Evolutionary conservation across 2,329 filamentous ascomycete genomes (phyloP).

Genomic region (Aspergillus carbonarius): DNA sequence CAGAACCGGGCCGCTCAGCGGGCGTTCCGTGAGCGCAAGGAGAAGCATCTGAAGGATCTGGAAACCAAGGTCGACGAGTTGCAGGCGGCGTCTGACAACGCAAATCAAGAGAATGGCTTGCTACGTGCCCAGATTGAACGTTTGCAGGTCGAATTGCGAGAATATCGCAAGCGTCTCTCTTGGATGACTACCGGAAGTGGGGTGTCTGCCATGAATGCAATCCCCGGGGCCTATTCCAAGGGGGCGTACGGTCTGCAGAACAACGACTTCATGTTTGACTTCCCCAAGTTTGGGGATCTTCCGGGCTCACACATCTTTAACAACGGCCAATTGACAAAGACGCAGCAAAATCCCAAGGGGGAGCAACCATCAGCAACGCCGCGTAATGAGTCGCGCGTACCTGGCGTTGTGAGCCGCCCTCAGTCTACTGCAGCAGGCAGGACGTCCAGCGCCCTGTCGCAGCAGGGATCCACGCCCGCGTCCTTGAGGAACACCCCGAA

Average conservation of each 20-base stretch:
- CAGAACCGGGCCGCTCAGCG: conserved; percentile 91
- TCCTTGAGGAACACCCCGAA: conserved; percentile 7
- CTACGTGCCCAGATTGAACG: conserved; percentile 86
- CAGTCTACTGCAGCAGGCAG: conserved; percentile 6
- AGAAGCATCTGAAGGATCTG: conserved; percentile 64
- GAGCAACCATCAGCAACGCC: conserved; percentile 22
- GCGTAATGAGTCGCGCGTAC: conserved; percentile 22
- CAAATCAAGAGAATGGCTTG: conserved; percentile 80
- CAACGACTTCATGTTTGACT: conserved; percentile 91
- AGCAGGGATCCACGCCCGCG: conserved; percentile 18
- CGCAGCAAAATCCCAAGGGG: conserved; percentile 31
- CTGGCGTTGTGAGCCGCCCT: conserved; percentile 32
- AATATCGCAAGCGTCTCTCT: conserved; percentile 85
- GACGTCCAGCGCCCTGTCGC: conserved; percentile 1
- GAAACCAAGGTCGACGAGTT: conserved; percentile 60
- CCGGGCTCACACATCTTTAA: conserved; percentile 55
- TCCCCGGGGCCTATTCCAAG: conserved; percentile 46
- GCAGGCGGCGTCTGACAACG: conserved; percentile 77
- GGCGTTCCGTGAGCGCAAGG: conserved; percentile 91
- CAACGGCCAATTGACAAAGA: conserved; percentile 41
- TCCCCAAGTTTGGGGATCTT: conserved; percentile 85
- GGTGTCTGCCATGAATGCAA: conserved; percentile 50
- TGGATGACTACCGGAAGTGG: conserved; percentile 53
- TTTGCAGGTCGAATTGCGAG: conserved; percentile 77
- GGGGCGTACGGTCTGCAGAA: conserved; percentile 62